Evolutionary conservation across 768 basidiomycete species (phyloP), one percentile per base, ranked within the genome.

Genomic region (Gymnopilus junonius): DNA sequence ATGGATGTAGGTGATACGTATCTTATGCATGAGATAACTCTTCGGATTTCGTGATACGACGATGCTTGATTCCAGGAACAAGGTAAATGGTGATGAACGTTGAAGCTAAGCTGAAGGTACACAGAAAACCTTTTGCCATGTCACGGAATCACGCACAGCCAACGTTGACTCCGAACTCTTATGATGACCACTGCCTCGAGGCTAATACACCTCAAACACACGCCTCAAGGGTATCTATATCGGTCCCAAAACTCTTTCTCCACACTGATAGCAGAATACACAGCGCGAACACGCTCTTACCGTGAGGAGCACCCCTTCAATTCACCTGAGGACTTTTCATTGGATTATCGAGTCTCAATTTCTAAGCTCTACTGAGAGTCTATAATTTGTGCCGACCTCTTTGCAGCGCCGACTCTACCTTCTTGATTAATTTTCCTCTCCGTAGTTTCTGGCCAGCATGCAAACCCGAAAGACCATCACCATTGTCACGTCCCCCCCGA

Each of bases 401-500:
- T n/a, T n/a, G n/a, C n/a, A n/a, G n/a, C n/a, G n/a, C n/a, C 34
- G 20, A 54, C 23, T 35, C 37, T 27, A 40, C 54, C n/a, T 39
- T 15, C 35, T 25, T 17, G 25, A 29, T 51, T 42, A 53, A 57
- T 46, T 46, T 20, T 46, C 45, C 42, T 59, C 40, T 57, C 53
- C 40, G n/a, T 45, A 40, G 40, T 39, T 25, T 27, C 17, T 32
- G 35, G 2, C 51, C 29, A 50, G 48, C 43, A 77, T 77, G 76
- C 73, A 74, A 58, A 68, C 76, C 43, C 76, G 73, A 35, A 78
- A 77, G 59, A 77, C 74, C 42, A 75, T 79, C 54, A 77, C 76
- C 32, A 76, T 80, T 58, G 64, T 79, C 48, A 77, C 80, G 1
- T 76, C 78, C 15, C 77, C 77, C 29, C 45, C 74, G 23, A 57